phyloP scores from a whole-genome alignment of 1,139 yeast species.

The Suhomyces taliae region DNA sequence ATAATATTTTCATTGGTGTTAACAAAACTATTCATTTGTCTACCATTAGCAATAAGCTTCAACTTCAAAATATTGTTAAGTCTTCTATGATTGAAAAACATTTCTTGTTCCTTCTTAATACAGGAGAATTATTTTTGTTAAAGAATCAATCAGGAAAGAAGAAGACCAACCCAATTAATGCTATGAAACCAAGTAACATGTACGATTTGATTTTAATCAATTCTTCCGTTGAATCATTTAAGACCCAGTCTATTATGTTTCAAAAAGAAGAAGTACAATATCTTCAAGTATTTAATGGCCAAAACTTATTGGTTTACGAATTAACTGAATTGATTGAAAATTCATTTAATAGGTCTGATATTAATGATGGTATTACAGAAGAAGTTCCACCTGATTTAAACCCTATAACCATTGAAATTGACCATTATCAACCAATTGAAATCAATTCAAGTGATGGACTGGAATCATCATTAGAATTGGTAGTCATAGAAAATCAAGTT shows the following conservation, averaged over 20 bases:
- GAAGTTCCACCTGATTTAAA: slow-evolving; percentile 19
- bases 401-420: slow-evolving; percentile 31
- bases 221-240: slow-evolving; percentile 34
- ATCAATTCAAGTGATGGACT: slow-evolving; percentile 14
- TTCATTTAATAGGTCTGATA: slow-evolving; percentile 20
- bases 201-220: slow-evolving; percentile 39
- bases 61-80: slow-evolving; percentile 26
- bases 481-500: slow-evolving; percentile 35
- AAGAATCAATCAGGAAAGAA: slow-evolving; percentile 27
- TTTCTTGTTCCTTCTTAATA: slow-evolving; percentile 35
- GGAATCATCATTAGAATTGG: slow-evolving; percentile 24
- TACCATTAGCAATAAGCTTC: slow-evolving; percentile 29
- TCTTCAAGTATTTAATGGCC: slow-evolving; percentile 33
- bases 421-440: slow-evolving; percentile 33
- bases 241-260: slow-evolving; percentile 25
- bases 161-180: slow-evolving; percentile 15
- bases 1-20: slow-evolving; percentile 33
- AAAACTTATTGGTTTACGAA: slow-evolving; percentile 31
- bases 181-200: slow-evolving; percentile 27
- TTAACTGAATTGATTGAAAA: slow-evolving; percentile 30
- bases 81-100: slow-evolving; percentile 33
- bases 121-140: slow-evolving; percentile 42
- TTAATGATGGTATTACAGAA: slow-evolving; percentile 20
- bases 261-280: slow-evolving; percentile 17
- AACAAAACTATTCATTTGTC: slow-evolving; percentile 39